Evolutionary conservation across 345 rosid species (phyloP).

Genomic region (Syzygium oleosum): DNA sequence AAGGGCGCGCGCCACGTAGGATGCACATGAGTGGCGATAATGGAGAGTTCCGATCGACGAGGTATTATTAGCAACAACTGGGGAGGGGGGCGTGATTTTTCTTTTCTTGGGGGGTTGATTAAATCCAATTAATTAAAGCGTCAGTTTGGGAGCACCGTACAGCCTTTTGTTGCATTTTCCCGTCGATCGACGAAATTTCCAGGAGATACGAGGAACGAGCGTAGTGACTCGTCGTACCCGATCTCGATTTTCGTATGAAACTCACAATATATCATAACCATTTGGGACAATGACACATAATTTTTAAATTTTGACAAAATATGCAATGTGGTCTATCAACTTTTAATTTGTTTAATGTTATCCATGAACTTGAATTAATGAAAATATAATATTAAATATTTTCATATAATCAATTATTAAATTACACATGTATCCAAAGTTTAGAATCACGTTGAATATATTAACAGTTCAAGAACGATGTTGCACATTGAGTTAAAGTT

Average conservation of each 20-base stretch:
- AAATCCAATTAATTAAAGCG: background rate
- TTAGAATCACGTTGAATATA: no score
- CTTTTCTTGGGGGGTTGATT: background rate
- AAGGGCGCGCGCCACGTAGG: conserved; percentile 44
- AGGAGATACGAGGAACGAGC: background rate
- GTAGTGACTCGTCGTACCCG: background rate
- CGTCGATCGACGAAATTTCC: background rate
- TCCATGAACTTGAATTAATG: no score
- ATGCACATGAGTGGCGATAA: conserved; percentile 33
- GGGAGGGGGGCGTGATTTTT: background rate
- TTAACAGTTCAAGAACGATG: no score
- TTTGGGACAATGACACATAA: no score
- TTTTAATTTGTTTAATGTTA: no score
- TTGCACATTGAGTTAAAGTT: no score
- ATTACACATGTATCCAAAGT: no score
- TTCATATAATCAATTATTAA: no score
- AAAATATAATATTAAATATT: no score
- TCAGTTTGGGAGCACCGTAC: background rate
- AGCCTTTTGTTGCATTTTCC: background rate
- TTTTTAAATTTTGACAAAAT: no score
- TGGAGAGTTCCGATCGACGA: background rate
- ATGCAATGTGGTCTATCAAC: no score
- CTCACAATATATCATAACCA: no score
- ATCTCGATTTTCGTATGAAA: background rate
- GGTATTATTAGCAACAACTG: background rate